A percentile compares a stretch with the other conserved stretches of the same genome.
Conservation (phyloP, 2,329 filamentous ascomycete species). For the Xylaria sp. region DNA sequence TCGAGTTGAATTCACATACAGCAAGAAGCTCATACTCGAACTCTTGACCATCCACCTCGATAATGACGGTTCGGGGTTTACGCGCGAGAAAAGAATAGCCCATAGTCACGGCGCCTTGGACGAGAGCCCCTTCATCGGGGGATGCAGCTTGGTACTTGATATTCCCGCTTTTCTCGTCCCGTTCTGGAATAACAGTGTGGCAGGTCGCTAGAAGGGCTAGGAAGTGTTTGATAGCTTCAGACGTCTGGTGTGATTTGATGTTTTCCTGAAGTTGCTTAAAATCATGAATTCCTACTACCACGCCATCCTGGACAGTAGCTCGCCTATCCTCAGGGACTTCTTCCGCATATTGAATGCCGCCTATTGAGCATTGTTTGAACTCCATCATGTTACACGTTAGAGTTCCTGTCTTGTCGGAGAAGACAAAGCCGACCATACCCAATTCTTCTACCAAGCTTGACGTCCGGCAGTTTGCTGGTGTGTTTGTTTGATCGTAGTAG, state of each 20-base stretch:
- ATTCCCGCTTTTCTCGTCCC: slow-evolving; percentile 73
- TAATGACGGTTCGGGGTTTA: slow-evolving; percentile 86
- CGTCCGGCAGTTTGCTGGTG: slow-evolving; percentile 92
- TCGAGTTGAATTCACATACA: slow-evolving; percentile 99
- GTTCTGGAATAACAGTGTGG: slow-evolving; percentile 96
- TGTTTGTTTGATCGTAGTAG: slow-evolving; percentile 95
- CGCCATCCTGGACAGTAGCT: slow-evolving; percentile 77
- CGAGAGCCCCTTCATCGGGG: slow-evolving; percentile 94
- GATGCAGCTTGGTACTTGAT: slow-evolving; percentile 99
- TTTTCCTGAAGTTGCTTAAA: slow-evolving; percentile 79
- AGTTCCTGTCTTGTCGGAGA: slow-evolving; percentile 97
- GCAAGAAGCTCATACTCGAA: slow-evolving; percentile 89
- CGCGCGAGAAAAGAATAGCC: slow-evolving; percentile 91
- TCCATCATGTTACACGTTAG: slow-evolving; percentile 99
- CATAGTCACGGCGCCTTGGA: slow-evolving; percentile 83
- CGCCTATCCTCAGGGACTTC: slow-evolving; percentile 90
- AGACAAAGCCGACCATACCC: slow-evolving; percentile 98
- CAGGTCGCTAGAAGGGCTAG: slow-evolving; percentile 85
- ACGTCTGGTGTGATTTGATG: slow-evolving; percentile 59
- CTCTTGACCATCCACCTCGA: slow-evolving; percentile 74
- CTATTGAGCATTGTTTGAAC: slow-evolving; percentile 93
- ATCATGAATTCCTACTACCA: slow-evolving; percentile 81
- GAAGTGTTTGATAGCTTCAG: slow-evolving; percentile 74
- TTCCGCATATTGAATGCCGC: slow-evolving; percentile 90
- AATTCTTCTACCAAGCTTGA: slow-evolving; percentile 96